Percentiles rank a stretch among this genome's conserved stretches.
These are phyloP conservation scores for Sporothrix inflata DNA, from an alignment of 2,329 filamentous ascomycete genomes.

Conservation along the genomic window DNA sequence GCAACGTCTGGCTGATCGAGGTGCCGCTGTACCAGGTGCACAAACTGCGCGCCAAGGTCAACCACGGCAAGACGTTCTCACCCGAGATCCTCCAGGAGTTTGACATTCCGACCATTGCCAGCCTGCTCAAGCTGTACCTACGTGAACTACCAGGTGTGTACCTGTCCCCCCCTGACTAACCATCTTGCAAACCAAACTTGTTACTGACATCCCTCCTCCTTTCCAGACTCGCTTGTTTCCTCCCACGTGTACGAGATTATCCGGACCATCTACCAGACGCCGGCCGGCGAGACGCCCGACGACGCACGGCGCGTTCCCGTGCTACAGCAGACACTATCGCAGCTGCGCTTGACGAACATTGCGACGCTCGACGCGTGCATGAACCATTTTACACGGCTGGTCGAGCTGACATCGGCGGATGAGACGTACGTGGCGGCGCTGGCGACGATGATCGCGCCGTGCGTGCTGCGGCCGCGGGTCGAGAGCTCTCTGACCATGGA, in stretches of 20 bases:
- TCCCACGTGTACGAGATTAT: slow-evolving; percentile 99
- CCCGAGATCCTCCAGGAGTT: slow-evolving; percentile 80
- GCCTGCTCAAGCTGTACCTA: slow-evolving; percentile 89
- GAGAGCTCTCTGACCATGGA: slow-evolving; percentile 94
- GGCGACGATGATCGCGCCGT: slow-evolving; percentile 76
- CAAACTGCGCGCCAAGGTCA: slow-evolving; percentile 78
- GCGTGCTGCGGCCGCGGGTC: slow-evolving; percentile 81
- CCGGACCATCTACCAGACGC: slow-evolving; percentile 91
- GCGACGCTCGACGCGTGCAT: slow-evolving; percentile 97
- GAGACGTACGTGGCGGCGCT: slow-evolving; percentile 79
- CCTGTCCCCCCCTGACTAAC: slow-evolving; percentile 45
- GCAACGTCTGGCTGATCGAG: slow-evolving; percentile 92
- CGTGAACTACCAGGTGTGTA: slow-evolving; percentile 72
- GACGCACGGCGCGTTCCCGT: slow-evolving; percentile 77
- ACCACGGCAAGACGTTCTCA: slow-evolving; percentile 80
- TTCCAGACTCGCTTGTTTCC: slow-evolving; percentile 89
- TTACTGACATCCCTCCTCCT: neutral
- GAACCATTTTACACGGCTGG: slow-evolving; percentile 95
- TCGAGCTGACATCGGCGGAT: slow-evolving; percentile 94
- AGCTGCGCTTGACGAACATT: slow-evolving; percentile 94
- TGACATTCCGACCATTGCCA: slow-evolving; percentile 92
- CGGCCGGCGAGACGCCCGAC: slow-evolving; percentile 75
- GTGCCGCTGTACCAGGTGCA: slow-evolving; percentile 85
- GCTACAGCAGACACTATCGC: slow-evolving; percentile 91
- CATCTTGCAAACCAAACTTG: neutral